These are phyloP conservation scores for Geotrichum macrosporum DNA, from an alignment of 1,139 yeast species.

Conservation along the genomic window DNA sequence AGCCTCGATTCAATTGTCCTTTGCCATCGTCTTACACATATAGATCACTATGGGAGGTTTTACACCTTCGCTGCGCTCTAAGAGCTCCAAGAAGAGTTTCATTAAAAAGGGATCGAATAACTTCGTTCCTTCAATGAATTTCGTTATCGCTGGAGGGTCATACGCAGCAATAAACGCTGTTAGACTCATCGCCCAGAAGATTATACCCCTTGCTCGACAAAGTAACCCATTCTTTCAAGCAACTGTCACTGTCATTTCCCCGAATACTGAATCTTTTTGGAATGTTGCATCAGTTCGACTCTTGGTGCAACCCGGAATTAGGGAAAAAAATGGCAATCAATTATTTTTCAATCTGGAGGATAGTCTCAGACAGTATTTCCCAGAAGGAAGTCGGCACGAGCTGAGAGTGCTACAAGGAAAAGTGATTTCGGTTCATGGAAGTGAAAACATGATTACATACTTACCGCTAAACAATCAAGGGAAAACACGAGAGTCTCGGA, in stretches of 20 bases:
- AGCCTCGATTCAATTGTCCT: too few species aligned
- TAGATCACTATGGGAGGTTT: background rate
- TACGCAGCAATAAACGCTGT: constrained; percentile 18
- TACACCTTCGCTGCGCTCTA: background rate
- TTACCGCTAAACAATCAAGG: constrained; percentile 5
- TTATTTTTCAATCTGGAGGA: constrained; percentile 14
- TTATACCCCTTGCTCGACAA: constrained; percentile 12
- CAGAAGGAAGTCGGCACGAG: background rate
- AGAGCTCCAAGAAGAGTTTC: background rate
- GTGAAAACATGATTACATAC: constrained; percentile 9
- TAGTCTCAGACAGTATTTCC: constrained; percentile 10
- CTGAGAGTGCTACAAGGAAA: constrained; percentile 16
- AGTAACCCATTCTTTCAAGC: constrained; percentile 3
- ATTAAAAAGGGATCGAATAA: background rate
- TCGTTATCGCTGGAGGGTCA: constrained; percentile 21
- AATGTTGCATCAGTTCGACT: constrained; percentile 20
- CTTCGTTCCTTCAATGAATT: background rate
- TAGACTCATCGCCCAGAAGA: constrained; percentile 7
- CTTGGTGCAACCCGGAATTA: constrained; percentile 4
- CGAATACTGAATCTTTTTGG: constrained; percentile 21
- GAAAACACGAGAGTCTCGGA: background rate
- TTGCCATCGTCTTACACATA: too few species aligned
- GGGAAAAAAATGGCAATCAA: constrained; percentile 7
- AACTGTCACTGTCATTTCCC: constrained; percentile 15
- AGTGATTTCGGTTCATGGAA: constrained; percentile 10